Conservation (phyloP, 805 yeast species). For the Metschnikowia colocasiae region DNA sequence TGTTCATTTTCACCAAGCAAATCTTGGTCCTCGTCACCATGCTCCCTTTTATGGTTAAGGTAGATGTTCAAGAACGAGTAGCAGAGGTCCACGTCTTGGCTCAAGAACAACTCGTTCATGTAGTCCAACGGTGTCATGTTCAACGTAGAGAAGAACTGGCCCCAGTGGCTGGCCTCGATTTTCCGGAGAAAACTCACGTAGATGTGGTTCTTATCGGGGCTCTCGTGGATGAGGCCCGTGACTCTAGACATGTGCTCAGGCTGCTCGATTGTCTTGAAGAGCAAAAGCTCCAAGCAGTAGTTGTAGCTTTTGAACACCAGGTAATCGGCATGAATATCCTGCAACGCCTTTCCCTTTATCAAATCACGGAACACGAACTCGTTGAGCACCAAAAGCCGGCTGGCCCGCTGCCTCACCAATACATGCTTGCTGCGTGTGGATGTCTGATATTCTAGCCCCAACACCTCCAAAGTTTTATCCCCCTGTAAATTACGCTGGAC, state of each 20-base stretch:
- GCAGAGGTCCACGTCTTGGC: conserved; percentile 43
- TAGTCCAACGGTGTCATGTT: conserved; percentile 43
- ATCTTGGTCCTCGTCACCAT: conserved; percentile 6
- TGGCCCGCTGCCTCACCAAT: conserved; percentile 30
- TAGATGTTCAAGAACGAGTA: conserved; percentile 52
- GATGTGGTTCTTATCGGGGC: conserved; percentile 27
- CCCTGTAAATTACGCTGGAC: conserved; percentile 3
- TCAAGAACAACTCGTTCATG: conserved; percentile 39
- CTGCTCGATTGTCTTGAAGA: conserved; percentile 31
- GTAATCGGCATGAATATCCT: conserved; percentile 34
- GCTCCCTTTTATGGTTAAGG: conserved; percentile 46
- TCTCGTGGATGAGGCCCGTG: conserved; percentile 18
- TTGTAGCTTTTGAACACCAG: conserved; percentile 40
- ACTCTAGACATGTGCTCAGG: conserved; percentile 13
- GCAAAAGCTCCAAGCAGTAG: conserved; percentile 48
- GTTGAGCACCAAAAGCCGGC: conserved; percentile 42
- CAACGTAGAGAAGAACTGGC: conserved; percentile 40
- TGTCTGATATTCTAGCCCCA: conserved; percentile 39
- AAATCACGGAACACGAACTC: conserved; percentile 48
- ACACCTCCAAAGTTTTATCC: conserved; percentile 30
- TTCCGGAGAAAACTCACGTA: conserved; percentile 55
- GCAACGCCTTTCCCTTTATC: conserved; percentile 15
- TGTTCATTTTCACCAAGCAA: conserved; percentile 31
- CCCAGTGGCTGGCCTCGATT: conserved; percentile 56
- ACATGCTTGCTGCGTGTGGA: conserved; percentile 27